phyloP scores from a whole-genome alignment of 352 stramenopile genomes.

The Albugo candida region DNA sequence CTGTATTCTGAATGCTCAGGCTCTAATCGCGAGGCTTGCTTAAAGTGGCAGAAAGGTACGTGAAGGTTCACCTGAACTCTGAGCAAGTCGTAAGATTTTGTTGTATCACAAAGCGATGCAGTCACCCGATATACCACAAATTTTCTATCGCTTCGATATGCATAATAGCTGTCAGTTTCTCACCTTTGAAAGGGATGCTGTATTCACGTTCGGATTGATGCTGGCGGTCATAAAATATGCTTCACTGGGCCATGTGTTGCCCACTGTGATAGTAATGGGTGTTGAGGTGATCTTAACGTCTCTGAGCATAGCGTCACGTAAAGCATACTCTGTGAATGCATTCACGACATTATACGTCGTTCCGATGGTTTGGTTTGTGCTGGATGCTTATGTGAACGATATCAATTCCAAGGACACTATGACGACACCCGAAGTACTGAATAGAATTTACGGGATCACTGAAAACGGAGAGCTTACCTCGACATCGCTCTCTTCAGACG shows the following conservation, averaged over 20 bases:
- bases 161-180: not conserved
- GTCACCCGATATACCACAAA: not conserved
- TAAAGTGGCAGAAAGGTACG: no score
- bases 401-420: slow-evolving; percentile 63
- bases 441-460: slow-evolving; percentile 34
- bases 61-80: no score
- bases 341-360: slow-evolving; percentile 79
- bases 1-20: slow-evolving; percentile 14
- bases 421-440: slow-evolving; percentile 35
- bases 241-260: slow-evolving; percentile 50
- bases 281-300: slow-evolving; percentile 71
- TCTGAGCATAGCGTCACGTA: slow-evolving; percentile 71
- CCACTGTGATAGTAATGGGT: slow-evolving; percentile 28
- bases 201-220: slow-evolving; percentile 80
- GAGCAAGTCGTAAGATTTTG: no score
- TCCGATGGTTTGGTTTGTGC: slow-evolving; percentile 63
- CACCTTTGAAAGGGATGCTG: slow-evolving; percentile 16
- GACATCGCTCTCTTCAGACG: no score
- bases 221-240: slow-evolving; percentile 76
- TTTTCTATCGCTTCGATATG: not conserved
- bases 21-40: no score
- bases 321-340: slow-evolving; percentile 82
- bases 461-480: no score
- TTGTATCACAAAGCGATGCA: not conserved
- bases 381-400: slow-evolving; percentile 60